Percentiles rank a stretch among this genome's conserved stretches.
phyloP scores from a whole-genome alignment of 1,139 yeast species.

The Saccharomyces uvarum region DNA sequence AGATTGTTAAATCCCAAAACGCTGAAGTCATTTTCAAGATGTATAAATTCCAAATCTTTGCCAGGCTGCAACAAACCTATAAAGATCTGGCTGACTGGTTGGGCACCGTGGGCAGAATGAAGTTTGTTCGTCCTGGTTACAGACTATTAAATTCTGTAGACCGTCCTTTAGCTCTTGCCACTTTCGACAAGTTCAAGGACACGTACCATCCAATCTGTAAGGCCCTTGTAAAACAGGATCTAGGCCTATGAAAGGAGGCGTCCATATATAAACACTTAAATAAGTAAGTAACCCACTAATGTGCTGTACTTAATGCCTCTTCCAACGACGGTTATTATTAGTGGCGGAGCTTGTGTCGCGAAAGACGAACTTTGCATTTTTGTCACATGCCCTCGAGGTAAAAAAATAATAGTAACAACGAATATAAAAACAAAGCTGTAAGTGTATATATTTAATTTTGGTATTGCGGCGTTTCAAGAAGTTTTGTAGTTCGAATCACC shows the following conservation, averaged over 20 bases:
- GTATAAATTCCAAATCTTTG: conserved; percentile 55
- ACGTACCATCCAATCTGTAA: conserved; percentile 83
- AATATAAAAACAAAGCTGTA: not conserved
- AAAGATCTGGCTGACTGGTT: conserved; percentile 66
- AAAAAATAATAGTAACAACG: not conserved
- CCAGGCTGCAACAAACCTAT: conserved; percentile 41
- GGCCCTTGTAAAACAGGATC: conserved; percentile 69
- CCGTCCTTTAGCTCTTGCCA: conserved; percentile 53
- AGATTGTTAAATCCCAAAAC: conserved; percentile 43
- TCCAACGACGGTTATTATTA: not conserved
- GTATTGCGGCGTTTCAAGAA: not conserved
- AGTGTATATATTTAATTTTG: not conserved
- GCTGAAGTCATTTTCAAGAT: conserved; percentile 80
- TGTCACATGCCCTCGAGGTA: not conserved
- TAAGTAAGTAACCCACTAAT: not conserved
- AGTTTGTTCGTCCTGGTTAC: conserved; percentile 84
- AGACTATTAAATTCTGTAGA: conserved; percentile 57
- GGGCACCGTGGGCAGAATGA: conserved; percentile 91
- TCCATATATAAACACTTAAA: not conserved
- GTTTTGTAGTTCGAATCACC: not conserved
- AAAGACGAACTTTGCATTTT: not conserved
- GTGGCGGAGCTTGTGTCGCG: not conserved
- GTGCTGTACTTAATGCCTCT: not conserved
- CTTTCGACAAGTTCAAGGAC: conserved; percentile 51
- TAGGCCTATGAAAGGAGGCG: conserved; percentile 27